Evolutionary conservation across 2,329 filamentous ascomycete genomes (phyloP).

Genomic region (Pseudocercospora crystallina): DNA sequence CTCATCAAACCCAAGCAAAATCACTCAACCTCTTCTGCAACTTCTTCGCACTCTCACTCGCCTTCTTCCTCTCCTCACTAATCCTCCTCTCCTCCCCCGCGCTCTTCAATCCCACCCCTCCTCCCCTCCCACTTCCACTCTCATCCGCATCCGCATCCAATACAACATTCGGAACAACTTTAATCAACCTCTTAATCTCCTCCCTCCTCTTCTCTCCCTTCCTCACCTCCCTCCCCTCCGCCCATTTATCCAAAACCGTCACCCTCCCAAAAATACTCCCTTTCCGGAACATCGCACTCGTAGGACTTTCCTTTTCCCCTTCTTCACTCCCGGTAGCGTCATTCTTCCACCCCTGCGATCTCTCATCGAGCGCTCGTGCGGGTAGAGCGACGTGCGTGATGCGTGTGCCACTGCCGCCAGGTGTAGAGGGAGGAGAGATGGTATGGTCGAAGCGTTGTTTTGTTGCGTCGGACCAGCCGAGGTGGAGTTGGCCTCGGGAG

Average conservation of each 20-base stretch:
- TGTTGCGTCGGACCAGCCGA: constrained; percentile 27
- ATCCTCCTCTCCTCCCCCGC: background rate
- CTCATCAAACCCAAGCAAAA: constrained; percentile 5
- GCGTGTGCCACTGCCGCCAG: background rate
- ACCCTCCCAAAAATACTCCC: constrained; percentile 17
- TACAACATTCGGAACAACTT: constrained; percentile 24
- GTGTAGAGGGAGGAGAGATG: constrained; percentile 12
- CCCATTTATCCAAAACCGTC: constrained; percentile 23
- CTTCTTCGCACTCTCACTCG: constrained; percentile 3
- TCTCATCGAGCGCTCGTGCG: constrained; percentile 24
- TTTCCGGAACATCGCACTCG: background rate
- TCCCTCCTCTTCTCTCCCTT: constrained; percentile 33
- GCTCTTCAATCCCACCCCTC: constrained; percentile 1
- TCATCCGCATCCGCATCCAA: background rate
- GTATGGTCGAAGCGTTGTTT: constrained; percentile 27
- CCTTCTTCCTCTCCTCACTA: background rate
- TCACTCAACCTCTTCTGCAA: constrained; percentile 6
- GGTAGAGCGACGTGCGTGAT: constrained; percentile 19
- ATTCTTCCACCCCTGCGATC: background rate
- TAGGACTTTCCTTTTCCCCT: constrained; percentile 12
- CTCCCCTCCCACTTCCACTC: background rate
- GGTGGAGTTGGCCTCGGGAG: constrained; percentile 8
- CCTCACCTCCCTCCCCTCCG: constrained; percentile 14
- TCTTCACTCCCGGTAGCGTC: background rate
- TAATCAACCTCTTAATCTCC: constrained; percentile 36